Evolutionary conservation across 441 rosid genomes (phyloP).

Genomic region (Gossypium trilobum): DNA sequence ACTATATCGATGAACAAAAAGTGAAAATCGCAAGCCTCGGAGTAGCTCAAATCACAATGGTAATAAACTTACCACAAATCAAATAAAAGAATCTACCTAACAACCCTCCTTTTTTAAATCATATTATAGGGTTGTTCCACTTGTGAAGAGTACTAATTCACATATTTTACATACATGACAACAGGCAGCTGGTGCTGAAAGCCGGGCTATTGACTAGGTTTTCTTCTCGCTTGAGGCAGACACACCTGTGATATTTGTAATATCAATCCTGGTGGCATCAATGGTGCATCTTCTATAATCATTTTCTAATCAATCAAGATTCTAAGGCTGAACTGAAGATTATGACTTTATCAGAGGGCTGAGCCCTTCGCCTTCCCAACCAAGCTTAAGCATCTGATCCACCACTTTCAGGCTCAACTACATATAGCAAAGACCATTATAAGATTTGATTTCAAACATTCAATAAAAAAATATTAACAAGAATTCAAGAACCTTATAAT

Average conservation of each 20-base stretch:
- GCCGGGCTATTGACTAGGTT: not conserved
- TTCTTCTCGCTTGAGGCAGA: slow-evolving; percentile 14
- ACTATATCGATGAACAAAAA: slow-evolving; percentile 23
- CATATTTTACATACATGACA: slow-evolving; percentile 31
- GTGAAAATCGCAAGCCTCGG: slow-evolving; percentile 25
- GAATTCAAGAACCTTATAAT: not conserved
- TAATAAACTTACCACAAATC: slow-evolving; percentile 15
- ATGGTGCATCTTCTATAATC: slow-evolving; percentile 17
- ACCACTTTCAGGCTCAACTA: slow-evolving; percentile 94
- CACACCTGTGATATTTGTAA: slow-evolving; percentile 8
- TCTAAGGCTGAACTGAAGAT: slow-evolving; percentile 19
- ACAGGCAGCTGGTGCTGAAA: slow-evolving; percentile 13
- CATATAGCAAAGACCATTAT: slow-evolving; percentile 15
- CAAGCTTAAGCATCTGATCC: slow-evolving; percentile 95
- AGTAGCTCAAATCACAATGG: slow-evolving; percentile 25
- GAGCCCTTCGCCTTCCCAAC: slow-evolving; percentile 92
- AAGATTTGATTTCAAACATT: not conserved
- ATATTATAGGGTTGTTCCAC: slow-evolving; percentile 10
- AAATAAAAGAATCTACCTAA: slow-evolving; percentile 16
- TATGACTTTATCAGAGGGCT: slow-evolving; percentile 56
- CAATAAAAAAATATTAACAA: not conserved
- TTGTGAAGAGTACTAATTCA: slow-evolving; percentile 15
- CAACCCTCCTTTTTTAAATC: slow-evolving; percentile 18
- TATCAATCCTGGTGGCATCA: not conserved
- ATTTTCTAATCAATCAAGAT: slow-evolving; percentile 15